These are phyloP conservation scores for Podospora fimiseda DNA, from an alignment of 495 filamentous ascomycete species.

Conservation along the genomic window DNA sequence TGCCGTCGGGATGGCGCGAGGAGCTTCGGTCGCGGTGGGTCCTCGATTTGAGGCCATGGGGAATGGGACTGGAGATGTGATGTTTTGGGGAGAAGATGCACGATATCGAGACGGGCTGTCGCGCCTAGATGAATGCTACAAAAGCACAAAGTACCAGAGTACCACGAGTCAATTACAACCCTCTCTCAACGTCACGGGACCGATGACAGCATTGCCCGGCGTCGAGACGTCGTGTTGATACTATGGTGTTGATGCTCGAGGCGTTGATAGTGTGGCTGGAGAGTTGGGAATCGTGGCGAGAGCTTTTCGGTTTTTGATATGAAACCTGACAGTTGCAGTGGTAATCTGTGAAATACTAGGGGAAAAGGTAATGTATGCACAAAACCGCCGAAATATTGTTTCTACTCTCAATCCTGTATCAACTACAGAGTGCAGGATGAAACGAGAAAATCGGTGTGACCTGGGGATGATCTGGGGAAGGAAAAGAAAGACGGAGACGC, in stretches of 20 bases:
- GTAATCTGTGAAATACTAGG: background rate
- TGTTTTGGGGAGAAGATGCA: background rate
- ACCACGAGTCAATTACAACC: conserved; percentile 5
- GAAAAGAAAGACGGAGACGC: too few species aligned
- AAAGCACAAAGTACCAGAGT: too few species aligned
- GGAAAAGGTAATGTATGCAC: too few species aligned
- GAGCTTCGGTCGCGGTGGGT: conserved; percentile 38
- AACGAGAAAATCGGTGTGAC: background rate
- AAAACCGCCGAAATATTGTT: too few species aligned
- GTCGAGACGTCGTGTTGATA: conserved; percentile 13
- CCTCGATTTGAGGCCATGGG: conserved; percentile 43
- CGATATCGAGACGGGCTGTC: background rate
- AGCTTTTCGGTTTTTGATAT: conserved; percentile 20
- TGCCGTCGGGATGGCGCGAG: conserved; percentile 31
- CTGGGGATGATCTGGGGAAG: too few species aligned
- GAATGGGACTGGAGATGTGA: background rate
- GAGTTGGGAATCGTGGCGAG: conserved; percentile 50
- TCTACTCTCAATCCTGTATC: background rate
- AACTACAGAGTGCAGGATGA: background rate
- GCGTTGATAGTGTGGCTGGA: conserved; percentile 43
- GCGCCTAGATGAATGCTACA: background rate
- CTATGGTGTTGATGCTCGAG: conserved; percentile 19
- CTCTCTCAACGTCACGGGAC: conserved; percentile 26
- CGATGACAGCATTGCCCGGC: conserved; percentile 36
- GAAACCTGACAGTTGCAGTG: background rate